Base-by-base conservation (phyloP, 2,329 filamentous ascomycete genomes). In the Colletotrichum endophyticum region DNA sequence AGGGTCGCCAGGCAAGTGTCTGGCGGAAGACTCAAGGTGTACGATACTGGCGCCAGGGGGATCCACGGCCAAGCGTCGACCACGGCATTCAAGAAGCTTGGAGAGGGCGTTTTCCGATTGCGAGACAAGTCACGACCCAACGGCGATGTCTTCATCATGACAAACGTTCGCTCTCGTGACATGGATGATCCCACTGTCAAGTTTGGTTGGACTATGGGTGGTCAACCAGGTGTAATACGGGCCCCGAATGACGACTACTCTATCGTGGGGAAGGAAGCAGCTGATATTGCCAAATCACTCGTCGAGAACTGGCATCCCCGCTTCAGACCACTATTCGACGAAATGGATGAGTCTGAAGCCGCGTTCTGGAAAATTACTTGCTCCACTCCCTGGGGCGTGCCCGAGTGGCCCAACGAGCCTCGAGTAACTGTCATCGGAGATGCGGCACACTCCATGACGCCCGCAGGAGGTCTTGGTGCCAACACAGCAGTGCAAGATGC, bases 351-450 rank as follows among this genome's bases (percentile, higher is more conserved):
- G 19, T 49, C 39, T 49, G 39, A 49, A 12, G 39, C 39, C 11
- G 39, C 2, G 92, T 94, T 94, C 78, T 93, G 91, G 91, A 93
- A 93, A 79, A 93, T 94, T 66, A 93, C 91, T 4, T 93, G 91
- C 79, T 92, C 91, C 0, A 89, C 87, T 1, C 92, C 91, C 0
- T 85, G 85, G 1, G 91, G 91, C 3, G 91, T 93, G 0, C 91
- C 92, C 0, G 86, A 89, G 64, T 93, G 92, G 92, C 79, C 84
- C 13, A 93, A 91, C 67, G 87, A 92, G 72, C 87, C 89, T 1
- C 87, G 91, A 0, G 90, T 92, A 11, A 92, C 91, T 0, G 85
- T 92, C 2, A 90, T 92, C 72, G 91, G 91, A 3, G 91, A 92
- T 78, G 90, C 91, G 0, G 89, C 82, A 5, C 91, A 92, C 76